These are phyloP conservation scores for Lagenidium giganteum DNA, from an alignment of 352 stramenopile species.

Conservation along the genomic window DNA sequence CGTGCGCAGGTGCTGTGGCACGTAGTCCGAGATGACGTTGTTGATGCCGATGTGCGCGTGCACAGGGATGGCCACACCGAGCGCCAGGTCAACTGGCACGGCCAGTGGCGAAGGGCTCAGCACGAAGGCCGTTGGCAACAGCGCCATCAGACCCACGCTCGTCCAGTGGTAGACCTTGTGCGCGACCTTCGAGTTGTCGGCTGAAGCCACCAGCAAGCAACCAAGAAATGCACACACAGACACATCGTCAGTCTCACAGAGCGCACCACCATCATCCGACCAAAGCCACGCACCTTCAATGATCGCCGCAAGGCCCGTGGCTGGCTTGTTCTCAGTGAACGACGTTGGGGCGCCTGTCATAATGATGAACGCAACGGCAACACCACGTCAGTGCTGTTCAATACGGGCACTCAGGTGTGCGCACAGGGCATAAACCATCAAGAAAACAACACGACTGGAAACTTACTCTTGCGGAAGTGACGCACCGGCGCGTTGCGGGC, in stretches of 20 bases:
- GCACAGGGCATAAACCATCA: not conserved
- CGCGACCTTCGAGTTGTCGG: slow-evolving; percentile 66
- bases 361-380: not conserved
- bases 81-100: slow-evolving; percentile 68
- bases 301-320: slow-evolving; percentile 51
- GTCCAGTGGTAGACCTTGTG: slow-evolving; percentile 66
- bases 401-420: slow-evolving; percentile 6
- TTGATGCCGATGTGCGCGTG: slow-evolving; percentile 94
- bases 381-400: not conserved
- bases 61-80: slow-evolving; percentile 82
- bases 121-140: slow-evolving; percentile 67
- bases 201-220: slow-evolving; percentile 16
- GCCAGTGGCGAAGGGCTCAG: slow-evolving; percentile 69
- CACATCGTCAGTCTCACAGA: not conserved
- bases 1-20: slow-evolving; percentile 72
- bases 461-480: slow-evolving; percentile 75
- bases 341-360: slow-evolving; percentile 45
- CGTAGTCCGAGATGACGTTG: slow-evolving; percentile 93
- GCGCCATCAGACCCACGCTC: slow-evolving; percentile 41
- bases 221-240: not conserved
- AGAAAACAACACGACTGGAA: not conserved
- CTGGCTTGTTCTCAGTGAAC: slow-evolving; percentile 79
- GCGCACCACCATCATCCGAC: not conserved
- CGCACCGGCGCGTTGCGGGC: slow-evolving; percentile 51
- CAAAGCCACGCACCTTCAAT: slow-evolving; percentile 50